Evolutionary conservation across 176 grass and related monocot genomes (phyloP).

Genomic region (Paspalum vaginatum): DNA sequence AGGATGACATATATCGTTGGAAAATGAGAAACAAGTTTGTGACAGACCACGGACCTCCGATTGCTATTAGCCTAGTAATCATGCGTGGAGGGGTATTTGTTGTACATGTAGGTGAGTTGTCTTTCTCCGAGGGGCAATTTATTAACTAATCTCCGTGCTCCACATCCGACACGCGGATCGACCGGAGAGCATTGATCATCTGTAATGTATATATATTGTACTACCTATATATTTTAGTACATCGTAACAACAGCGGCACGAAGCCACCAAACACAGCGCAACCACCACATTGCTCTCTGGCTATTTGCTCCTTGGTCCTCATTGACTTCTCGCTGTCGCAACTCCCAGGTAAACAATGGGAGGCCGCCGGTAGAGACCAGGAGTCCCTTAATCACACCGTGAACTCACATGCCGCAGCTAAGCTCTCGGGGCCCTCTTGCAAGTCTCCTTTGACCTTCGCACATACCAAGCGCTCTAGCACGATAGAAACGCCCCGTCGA

Average conservation of each 20-base stretch:
- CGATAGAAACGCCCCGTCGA: neutral
- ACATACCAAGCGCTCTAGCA: neutral
- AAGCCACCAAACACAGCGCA: no score
- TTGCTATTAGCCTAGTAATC: neutral
- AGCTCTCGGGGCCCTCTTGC: neutral
- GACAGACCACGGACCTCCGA: neutral
- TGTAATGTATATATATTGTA: neutral
- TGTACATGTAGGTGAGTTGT: slow-evolving; percentile 6
- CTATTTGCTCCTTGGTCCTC: neutral
- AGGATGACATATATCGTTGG: neutral
- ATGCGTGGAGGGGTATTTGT: neutral
- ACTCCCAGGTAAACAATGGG: neutral
- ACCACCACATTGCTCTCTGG: neutral
- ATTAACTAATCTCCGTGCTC: neutral
- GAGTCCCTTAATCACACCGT: neutral
- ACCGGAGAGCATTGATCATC: neutral
- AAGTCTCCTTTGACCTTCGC: slow-evolving; percentile 27
- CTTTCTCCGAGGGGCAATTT: slow-evolving; percentile 8
- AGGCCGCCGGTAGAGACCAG: neutral
- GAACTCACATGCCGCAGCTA: slow-evolving; percentile 20
- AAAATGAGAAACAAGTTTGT: neutral
- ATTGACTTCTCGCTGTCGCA: slow-evolving; percentile 1
- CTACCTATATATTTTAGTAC: no score
- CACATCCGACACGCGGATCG: neutral
- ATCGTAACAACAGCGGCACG: neutral